A percentile compares a stretch with the other conserved stretches of the same genome.
Conservation (phyloP, 129 eudicot species). For the Deinandra increscens region DNA sequence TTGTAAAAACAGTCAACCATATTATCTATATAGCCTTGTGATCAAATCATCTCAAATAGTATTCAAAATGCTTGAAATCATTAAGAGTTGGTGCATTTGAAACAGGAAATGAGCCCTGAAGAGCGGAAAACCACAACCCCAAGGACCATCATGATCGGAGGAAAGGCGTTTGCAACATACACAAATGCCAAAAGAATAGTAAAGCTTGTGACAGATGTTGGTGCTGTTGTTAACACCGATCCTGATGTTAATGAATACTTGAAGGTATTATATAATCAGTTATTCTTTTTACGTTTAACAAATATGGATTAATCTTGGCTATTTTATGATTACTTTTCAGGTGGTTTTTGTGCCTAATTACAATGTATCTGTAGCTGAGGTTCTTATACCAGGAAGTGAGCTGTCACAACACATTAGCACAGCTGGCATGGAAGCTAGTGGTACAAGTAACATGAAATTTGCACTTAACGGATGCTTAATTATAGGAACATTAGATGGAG, state of each 20-base stretch:
- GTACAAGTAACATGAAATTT: slow-evolving; percentile 98
- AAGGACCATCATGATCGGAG: slow-evolving; percentile 98
- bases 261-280: slow-evolving; percentile 52
- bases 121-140: slow-evolving; percentile 76
- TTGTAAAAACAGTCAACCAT: not conserved
- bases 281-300: not conserved
- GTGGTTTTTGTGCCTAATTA: slow-evolving; percentile 96
- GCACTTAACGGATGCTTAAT: slow-evolving; percentile 98
- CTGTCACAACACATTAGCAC: slow-evolving; percentile 99
- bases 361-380: slow-evolving; percentile 97
- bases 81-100: slow-evolving; percentile 5
- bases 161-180: slow-evolving; percentile 98
- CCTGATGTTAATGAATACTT: slow-evolving; percentile 80
- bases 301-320: slow-evolving; percentile 8
- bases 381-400: slow-evolving; percentile 99
- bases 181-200: slow-evolving; percentile 98
- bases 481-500: slow-evolving; percentile 96
- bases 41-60: not conserved
- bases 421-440: slow-evolving; percentile 99
- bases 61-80: not conserved
- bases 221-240: slow-evolving; percentile 91
- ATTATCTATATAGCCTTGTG: not conserved
- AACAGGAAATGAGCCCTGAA: slow-evolving; percentile 95
- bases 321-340: slow-evolving; percentile 37
- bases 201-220: slow-evolving; percentile 94